Percentiles rank a stretch among this genome's conserved stretches.
These are phyloP conservation scores for Pecoramyces ruminantium DNA, from an alignment of 192 early-diverging fungal species.

Conservation along the genomic window DNA sequence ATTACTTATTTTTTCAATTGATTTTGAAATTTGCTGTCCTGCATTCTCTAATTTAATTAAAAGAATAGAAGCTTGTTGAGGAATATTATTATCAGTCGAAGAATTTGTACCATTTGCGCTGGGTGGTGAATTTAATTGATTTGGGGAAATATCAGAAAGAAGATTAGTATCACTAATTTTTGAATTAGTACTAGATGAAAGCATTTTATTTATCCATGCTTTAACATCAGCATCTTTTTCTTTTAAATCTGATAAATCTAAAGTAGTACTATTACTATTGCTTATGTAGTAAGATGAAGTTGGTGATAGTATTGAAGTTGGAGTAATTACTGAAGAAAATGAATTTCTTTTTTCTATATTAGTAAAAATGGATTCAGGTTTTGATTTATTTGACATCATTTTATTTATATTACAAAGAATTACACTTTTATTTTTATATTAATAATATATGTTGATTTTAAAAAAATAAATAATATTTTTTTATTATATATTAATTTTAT, in stretches of 20 bases:
- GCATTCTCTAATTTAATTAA: constrained; percentile 38
- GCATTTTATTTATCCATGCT: constrained; percentile 40
- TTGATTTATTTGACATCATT: neutral
- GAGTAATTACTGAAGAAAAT: neutral
- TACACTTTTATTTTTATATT: no score
- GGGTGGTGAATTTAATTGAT: constrained; percentile 7
- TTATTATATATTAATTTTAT: no score
- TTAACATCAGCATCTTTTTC: constrained; percentile 22
- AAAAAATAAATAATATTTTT: no score
- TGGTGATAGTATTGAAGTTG: neutral
- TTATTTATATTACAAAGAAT: no score
- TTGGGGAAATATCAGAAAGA: neutral
- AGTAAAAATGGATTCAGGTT: neutral
- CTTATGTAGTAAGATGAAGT: neutral
- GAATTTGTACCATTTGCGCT: constrained; percentile 2
- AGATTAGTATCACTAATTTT: neutral
- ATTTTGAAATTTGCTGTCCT: constrained; percentile 30
- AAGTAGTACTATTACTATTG: neutral
- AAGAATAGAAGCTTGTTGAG: constrained; percentile 25
- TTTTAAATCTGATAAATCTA: neutral
- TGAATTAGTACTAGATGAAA: constrained; percentile 1
- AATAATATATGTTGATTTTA: no score
- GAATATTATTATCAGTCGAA: neutral
- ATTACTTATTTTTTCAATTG: constrained; percentile 29
- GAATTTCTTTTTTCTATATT: neutral